phyloP scores from a whole-genome alignment of 768 basidiomycete species.

The Tricholoma saponaceum region DNA sequence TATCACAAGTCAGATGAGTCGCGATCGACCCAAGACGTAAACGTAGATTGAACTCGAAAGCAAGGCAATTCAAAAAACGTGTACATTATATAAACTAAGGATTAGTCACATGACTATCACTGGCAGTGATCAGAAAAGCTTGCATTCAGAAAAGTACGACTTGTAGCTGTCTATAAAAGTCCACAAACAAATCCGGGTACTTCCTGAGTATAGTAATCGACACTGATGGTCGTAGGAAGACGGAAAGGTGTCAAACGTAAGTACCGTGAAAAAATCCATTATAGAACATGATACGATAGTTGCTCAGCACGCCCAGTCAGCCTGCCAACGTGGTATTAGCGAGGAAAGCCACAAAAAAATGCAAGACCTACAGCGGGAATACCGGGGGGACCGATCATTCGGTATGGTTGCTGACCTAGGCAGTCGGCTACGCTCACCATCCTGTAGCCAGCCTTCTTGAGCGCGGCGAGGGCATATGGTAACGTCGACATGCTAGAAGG shows the following conservation, averaged over 20 bases:
- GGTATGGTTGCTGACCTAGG: slow-evolving; percentile 33
- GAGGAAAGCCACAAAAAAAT: not conserved
- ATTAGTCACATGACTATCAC: no score
- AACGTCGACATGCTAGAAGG: slow-evolving; percentile 27
- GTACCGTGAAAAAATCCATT: not conserved
- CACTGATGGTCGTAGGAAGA: not conserved
- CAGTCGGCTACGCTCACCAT: slow-evolving; percentile 43
- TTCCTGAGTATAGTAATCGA: not conserved
- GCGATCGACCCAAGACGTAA: not conserved
- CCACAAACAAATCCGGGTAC: not conserved
- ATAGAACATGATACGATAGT: not conserved
- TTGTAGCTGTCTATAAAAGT: not conserved
- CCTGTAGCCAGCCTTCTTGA: slow-evolving; percentile 36
- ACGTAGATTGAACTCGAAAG: not conserved
- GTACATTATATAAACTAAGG: no score
- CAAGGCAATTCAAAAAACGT: no score
- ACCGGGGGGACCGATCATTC: slow-evolving; percentile 25
- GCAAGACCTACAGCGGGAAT: slow-evolving; percentile 25
- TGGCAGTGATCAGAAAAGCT: no score
- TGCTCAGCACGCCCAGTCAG: slow-evolving; percentile 1
- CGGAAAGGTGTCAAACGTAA: not conserved
- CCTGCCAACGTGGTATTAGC: not conserved
- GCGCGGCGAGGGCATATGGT: slow-evolving; percentile 33
- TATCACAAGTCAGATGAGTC: not conserved
- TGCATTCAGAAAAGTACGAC: not conserved